Percentiles rank a stretch among this genome's conserved stretches.
Conservation (phyloP, 2,329 filamentous ascomycete species). For the Akanthomyces uredinophilus region DNA sequence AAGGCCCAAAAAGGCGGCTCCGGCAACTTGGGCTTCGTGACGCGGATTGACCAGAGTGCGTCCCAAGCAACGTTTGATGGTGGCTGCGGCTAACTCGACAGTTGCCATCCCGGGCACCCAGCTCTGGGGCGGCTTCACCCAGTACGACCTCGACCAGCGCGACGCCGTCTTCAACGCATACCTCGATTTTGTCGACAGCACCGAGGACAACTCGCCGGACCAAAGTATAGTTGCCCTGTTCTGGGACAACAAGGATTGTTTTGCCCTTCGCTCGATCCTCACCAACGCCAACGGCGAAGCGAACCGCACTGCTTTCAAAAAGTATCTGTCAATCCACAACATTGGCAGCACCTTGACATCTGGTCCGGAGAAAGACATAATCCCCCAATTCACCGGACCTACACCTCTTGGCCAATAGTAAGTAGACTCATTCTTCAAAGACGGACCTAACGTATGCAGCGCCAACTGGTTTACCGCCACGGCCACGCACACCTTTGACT, state of each 20-base stretch:
- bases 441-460: background rate
- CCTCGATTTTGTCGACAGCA: conserved; percentile 25
- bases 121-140: conserved; percentile 27
- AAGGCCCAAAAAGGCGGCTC: conserved; percentile 43
- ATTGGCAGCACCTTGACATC: conserved; percentile 21
- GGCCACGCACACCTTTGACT: conserved; percentile 23
- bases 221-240: conserved; percentile 26
- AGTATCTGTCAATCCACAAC: conserved; percentile 19
- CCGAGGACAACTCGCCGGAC: conserved; percentile 23
- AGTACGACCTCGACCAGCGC: conserved; percentile 21
- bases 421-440: background rate
- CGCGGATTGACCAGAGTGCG: conserved; percentile 22
- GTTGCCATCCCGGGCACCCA: conserved; percentile 20
- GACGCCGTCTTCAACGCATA: conserved; percentile 25
- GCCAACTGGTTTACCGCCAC: conserved; percentile 31
- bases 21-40: conserved; percentile 40
- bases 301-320: conserved; percentile 22
- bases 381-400: conserved; percentile 28
- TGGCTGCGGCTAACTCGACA: background rate
- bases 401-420: conserved; percentile 27
- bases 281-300: conserved; percentile 25
- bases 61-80: background rate
- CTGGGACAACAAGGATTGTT: conserved; percentile 18
- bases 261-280: conserved; percentile 20
- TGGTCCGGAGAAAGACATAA: conserved; percentile 24